Evolutionary conservation across 2,329 filamentous ascomycete species (phyloP), one percentile per base, ranked within the genome.

Genomic region (Rutstroemia sydowiana): DNA sequence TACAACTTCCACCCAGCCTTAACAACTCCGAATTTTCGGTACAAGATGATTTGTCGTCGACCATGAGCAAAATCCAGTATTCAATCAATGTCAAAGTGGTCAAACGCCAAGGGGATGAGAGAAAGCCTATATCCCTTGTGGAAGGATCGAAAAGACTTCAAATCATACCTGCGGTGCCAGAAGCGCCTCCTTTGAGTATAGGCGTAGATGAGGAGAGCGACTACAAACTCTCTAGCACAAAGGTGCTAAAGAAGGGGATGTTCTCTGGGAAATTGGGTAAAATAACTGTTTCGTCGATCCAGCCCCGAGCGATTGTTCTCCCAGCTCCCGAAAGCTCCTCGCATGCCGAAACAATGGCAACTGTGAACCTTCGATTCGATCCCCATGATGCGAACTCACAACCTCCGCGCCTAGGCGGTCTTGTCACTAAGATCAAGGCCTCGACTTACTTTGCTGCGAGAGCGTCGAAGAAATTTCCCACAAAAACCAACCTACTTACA

Each of bases 191-290:
- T 2, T 54, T 67, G 54, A 64, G 51, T 45, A 54, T 66, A 16
- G 48, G 41, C 8, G 37, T 26, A 8, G 48, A 48, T 16, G 58
- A 59, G 14, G 48, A 56, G 30, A 51, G 55, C 37, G 57, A 65
- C 18, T 67, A 61, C 36, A 36, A 52, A 9, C 55, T 67, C 9
- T 57, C 56, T 0, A 62, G 60, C 37, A 57, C 60, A 9, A 67
- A 67, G 46, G 48, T 54, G 0, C 52, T 67, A 28, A 61, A 58
- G 45, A 65, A 66, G 40, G 63, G 65, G 2, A 51, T 67, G 26
- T 67, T 67, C 43, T 65, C 63, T 21, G 65, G 65, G 10, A 65
- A 63, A 45, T 53, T 67, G 2, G 65, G 65, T 40, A 62, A 55
- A 18, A 64, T 67, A 39, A 66, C 64, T 1, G 59, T 64, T 16